Evolutionary conservation across 1,284 basidiomycete genomes (phyloP), one percentile per base, ranked within the genome.

Genomic region (Cryptococcus floricola): DNA sequence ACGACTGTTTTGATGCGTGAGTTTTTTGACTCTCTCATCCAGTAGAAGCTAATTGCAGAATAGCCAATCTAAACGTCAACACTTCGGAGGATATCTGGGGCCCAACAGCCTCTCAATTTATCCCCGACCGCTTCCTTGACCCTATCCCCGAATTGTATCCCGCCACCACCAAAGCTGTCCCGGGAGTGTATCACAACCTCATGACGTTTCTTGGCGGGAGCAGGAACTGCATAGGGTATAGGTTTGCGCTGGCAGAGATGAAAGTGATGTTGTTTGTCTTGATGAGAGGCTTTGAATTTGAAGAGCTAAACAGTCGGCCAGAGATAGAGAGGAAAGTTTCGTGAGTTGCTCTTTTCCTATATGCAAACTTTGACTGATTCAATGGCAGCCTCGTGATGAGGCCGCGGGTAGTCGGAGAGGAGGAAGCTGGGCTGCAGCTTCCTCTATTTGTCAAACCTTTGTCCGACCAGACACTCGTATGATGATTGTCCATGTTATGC

Each of bases 171-270:
- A 19, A 19, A 19, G 19, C 0, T 16, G 38, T 39, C 38, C 10
- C 38, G 2, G 38, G 38, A 18, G n/a, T 50, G 5, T 37, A 4
- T 31, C 18, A 19, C 19, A 19, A 19, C 19, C 19, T 81, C 28
- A 67, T 88, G 54, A 86, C 86, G 16, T 89, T 88, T 75, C 73
- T 87, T 46, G 80, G 80, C 54, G 85, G 85, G 23, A 82, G 83
- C 61, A 77, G 87, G 53, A 83, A 84, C 41, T 88, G 86, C 68
- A 86, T 88, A 62, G 86, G 87, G 8, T 87, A 83, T 70, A 81
- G 82, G 63, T 88, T 89, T 64, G 85, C 87, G 7, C 64, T 89
- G 45, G 79, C 80, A 28, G 85, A 89, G 66, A 84, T 81, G 72
- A 85, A 85, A 66, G 82, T 80, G 0, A 73, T 85, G 5, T 59